Evolutionary conservation across 106 monocot genomes (phyloP), one percentile per base, ranked within the genome.

Genomic region (Allium cepa): DNA sequence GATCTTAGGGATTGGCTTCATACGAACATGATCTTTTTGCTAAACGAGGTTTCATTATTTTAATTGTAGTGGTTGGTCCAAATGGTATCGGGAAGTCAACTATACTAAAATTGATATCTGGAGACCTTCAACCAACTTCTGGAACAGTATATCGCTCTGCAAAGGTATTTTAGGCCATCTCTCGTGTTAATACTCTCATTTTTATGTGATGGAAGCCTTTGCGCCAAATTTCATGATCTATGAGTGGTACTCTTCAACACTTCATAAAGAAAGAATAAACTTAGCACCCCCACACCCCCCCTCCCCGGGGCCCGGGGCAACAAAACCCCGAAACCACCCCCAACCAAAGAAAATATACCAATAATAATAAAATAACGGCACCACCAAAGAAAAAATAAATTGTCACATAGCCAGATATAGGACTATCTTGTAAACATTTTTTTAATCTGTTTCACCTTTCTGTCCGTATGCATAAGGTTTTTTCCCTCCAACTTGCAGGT

Each of bases 71-170:
- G 97, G 97, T 99, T 76, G 97, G 97, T 69, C 84, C 97, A 55
- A 99, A 99, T 85, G 97, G 97, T 13, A 99, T 99, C 75, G 97
- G 97, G 50, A 99, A 99, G 78, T 99, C 97, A 51, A 99, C 97
- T 11, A 92, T 99, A 80, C 90, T 99, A 3, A 99, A 99, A 76
- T 72, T 99, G 47, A 99, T 99, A 84, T 87, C 92, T 55, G 97
- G 97, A 81, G 97, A 99, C 0, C 92, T 99, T 69, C 97, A 99
- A 68, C 97, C 97, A 60, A 99, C 78, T 82, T 99, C 97, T 66
- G 97, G 97, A 76, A 99, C 97, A 64, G 89, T 99, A 22, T 99
- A 78, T 53, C 92, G 89, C 49, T 99, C 97, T 68, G 88, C 97
- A 50, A 99, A 99, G 94, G 94, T 94, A 51, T 49, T 60, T 50